Evolutionary conservation across 2,329 filamentous ascomycete species (phyloP), one percentile per base, ranked within the genome.

Genomic region (Clarireedia hainanense): DNA sequence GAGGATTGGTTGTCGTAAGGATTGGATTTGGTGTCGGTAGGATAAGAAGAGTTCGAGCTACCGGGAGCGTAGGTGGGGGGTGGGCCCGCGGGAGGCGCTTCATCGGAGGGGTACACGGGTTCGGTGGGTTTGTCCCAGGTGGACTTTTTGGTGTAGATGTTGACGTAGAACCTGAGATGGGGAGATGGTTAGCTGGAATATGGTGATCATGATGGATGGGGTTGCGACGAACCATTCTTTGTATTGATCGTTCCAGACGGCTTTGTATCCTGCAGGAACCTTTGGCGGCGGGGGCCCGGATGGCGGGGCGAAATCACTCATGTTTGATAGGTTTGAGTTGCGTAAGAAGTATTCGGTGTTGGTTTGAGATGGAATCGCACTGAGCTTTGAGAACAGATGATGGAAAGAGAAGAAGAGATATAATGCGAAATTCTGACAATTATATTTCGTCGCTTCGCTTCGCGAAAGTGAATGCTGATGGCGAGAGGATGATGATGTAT

Each of bases 241-340:
- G 75, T 96, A 96, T 67, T 94, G 84, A 0, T 87, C 83, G 71
- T 95, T 94, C 81, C 85, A 95, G 61, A 89, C 88, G 84, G 48
- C 50, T 50, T 57, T 52, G 88, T 89, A 96, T 65, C 91, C 91
- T 65, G 88, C 86, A 2, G 89, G 90, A 6, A 68, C 66, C 46
- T 68, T 67, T 6, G 67, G 81, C 14, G 81, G 81, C 27, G 82
- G 82, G 26, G 67, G 66, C 5, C 65, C 65, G n/a, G 50, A 55
- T 26, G 67, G 67, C 7, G 67, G 64, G n/a, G 56, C 47, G 48
- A 69, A 68, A 24, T 68, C 66, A 30, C 55, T 57, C 65, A 68
- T 69, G 10, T 34, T 34, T 34, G 30, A 12, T 34, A 12, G 30
- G 12, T 9, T 10, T 34, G 9, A 14, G 30, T 9, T 34, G 9